Conservation (phyloP, 2,329 filamentous ascomycete species). For the Sarocladiaceae sp. region DNA sequence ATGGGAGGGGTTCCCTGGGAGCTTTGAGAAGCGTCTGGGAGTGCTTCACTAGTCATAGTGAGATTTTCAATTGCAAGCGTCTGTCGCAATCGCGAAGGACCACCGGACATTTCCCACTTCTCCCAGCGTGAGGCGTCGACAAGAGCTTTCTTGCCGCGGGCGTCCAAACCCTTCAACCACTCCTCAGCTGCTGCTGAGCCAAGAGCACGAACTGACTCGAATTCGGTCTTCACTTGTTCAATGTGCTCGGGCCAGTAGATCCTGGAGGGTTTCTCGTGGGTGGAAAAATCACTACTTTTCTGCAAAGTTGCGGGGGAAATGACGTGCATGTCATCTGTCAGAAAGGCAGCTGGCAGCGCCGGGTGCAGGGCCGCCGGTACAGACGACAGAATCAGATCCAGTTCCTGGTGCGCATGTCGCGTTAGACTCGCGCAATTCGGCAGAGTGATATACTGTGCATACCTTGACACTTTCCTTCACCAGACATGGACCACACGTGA, state of each 20-base stretch:
- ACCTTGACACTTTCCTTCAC: conserved; percentile 61
- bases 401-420: conserved; percentile 49
- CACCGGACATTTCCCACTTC: conserved; percentile 58
- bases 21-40: too few species aligned
- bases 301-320: conserved; percentile 54
- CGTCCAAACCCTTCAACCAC: conserved; percentile 72
- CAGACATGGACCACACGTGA: conserved; percentile 65
- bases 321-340: conserved; percentile 58
- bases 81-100: conserved; percentile 13
- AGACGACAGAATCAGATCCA: conserved; percentile 62
- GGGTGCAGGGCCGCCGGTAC: conserved; percentile 58
- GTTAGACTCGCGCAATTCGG: background rate
- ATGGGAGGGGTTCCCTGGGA: background rate
- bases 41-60: background rate
- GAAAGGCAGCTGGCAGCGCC: conserved; percentile 65
- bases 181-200: conserved; percentile 68
- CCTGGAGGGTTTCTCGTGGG: conserved; percentile 52
- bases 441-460: conserved; percentile 21
- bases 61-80: background rate
- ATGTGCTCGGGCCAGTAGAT: conserved; percentile 62
- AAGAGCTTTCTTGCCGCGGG: conserved; percentile 55
- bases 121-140: conserved; percentile 68
- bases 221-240: conserved; percentile 56
- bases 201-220: conserved; percentile 59
- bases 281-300: conserved; percentile 32